Percentiles rank a stretch among this genome's conserved stretches.
Evolutionary conservation across 2,329 filamentous ascomycete genomes (phyloP).

Genomic region (Coniochaeta sp.): DNA sequence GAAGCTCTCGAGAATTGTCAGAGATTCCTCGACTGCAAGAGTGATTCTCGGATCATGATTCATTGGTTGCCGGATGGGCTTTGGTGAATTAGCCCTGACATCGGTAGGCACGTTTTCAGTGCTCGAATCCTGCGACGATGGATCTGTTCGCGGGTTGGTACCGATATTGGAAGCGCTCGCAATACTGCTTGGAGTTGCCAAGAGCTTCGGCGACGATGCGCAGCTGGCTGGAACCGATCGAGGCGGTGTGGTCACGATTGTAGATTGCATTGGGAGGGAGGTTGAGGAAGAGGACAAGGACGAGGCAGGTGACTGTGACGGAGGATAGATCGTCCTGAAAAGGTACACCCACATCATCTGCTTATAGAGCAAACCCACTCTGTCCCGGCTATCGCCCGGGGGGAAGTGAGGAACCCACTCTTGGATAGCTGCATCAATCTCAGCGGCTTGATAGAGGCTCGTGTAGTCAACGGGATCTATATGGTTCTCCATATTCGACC

Average conservation of each 20-base stretch:
- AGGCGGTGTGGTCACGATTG: constrained; percentile 18
- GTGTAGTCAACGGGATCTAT: constrained; percentile 67
- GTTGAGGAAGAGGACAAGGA: constrained; percentile 12
- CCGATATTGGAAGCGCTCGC: constrained; percentile 1
- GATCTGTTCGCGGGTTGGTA: neutral
- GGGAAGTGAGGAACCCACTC: constrained; percentile 65
- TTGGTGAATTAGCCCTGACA: constrained; percentile 31
- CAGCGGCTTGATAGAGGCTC: constrained; percentile 63
- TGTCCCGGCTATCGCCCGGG: constrained; percentile 46
- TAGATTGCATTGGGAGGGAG: constrained; percentile 7
- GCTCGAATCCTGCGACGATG: constrained; percentile 10
- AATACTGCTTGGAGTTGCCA: neutral
- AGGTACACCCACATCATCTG: constrained; percentile 62
- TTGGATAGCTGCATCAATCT: constrained; percentile 68
- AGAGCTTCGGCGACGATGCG: constrained; percentile 21
- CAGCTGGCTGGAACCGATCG: constrained; percentile 23
- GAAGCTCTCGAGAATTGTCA: constrained; percentile 47
- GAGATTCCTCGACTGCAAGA: constrained; percentile 47
- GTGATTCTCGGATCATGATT: constrained; percentile 45
- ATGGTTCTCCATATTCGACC: constrained; percentile 54
- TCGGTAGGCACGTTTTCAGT: constrained; percentile 10
- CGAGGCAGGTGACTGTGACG: constrained; percentile 18
- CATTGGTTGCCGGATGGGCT: constrained; percentile 37
- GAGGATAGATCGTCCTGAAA: constrained; percentile 54
- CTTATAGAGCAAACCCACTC: constrained; percentile 52